Evolutionary conservation across 441 rosid genomes (phyloP).

Genomic region (Rhodomyrtus psidioides): DNA sequence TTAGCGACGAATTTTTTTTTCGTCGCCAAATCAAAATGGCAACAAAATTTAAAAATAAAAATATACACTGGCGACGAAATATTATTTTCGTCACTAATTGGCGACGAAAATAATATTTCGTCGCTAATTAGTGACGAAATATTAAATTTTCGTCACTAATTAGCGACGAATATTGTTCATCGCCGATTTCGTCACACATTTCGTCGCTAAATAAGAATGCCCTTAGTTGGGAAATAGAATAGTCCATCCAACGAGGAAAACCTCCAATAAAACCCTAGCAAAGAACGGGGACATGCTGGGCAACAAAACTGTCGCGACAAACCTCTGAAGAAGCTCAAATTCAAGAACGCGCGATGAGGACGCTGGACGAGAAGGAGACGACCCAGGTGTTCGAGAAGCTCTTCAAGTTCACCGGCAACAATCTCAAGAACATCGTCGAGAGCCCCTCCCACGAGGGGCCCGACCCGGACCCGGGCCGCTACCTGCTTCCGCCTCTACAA

Average conservation of each 20-base stretch:
- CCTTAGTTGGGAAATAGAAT: background rate
- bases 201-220: too few relatives aligned
- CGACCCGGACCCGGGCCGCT: conserved; percentile 54
- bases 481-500: conserved; percentile 90
- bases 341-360: conserved; percentile 38
- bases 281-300: background rate
- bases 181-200: too few relatives aligned
- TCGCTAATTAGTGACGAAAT: too few relatives aligned
- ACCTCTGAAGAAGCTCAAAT: background rate
- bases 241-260: background rate
- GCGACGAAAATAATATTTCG: too few relatives aligned
- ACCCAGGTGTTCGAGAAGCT: conserved; percentile 84
- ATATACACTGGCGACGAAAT: too few relatives aligned
- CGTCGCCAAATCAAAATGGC: too few relatives aligned
- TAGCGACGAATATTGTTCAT: too few relatives aligned
- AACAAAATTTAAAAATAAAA: too few relatives aligned
- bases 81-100: too few relatives aligned
- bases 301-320: background rate
- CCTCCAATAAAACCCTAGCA: conserved; percentile 12
- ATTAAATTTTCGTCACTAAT: too few relatives aligned
- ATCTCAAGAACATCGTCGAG: conserved; percentile 87
- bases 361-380: conserved; percentile 83
- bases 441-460: conserved; percentile 88
- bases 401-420: conserved; percentile 72
- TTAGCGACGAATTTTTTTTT: too few relatives aligned